A percentile compares a stretch with the other conserved stretches of the same genome.
Evolutionary conservation across 768 basidiomycete genomes (phyloP).

Genomic region (Mycena maculata): DNA sequence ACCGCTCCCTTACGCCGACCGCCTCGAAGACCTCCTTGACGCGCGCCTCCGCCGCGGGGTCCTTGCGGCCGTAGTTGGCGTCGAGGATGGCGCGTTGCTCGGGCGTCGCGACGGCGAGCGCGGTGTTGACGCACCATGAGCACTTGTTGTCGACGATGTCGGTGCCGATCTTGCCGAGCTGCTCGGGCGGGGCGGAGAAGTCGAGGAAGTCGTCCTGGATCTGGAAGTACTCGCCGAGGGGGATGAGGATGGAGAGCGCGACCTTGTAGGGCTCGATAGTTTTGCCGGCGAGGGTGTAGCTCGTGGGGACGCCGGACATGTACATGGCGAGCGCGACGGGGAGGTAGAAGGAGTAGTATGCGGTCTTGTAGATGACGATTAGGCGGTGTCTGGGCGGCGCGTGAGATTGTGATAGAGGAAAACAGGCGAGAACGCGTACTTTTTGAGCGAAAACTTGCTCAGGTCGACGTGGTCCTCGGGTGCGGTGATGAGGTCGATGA

Average conservation of each 20-base stretch:
- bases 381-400: constrained; percentile 73
- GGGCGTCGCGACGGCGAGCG: constrained; percentile 67
- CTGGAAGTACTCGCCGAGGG: constrained; percentile 98
- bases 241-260: constrained; percentile 85
- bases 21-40: constrained; percentile 76
- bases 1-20: constrained; percentile 72
- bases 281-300: constrained; percentile 46
- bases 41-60: constrained; percentile 64
- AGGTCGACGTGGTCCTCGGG: constrained; percentile 92
- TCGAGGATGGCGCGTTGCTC: constrained; percentile 70
- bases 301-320: constrained; percentile 71
- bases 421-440: constrained; percentile 58
- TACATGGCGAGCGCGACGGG: constrained; percentile 96
- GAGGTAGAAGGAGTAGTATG: constrained; percentile 98
- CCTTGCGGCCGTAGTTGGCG: constrained; percentile 63
- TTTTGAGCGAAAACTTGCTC: constrained; percentile 86
- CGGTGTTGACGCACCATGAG: constrained; percentile 94
- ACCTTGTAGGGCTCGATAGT: constrained; percentile 72
- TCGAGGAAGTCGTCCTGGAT: constrained; percentile 98
- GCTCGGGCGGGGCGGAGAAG: constrained; percentile 88
- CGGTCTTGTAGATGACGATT: constrained; percentile 98
- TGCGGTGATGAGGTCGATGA: constrained; percentile 96
- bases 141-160: constrained; percentile 99
- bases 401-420: background rate
- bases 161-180: constrained; percentile 96